Conservation (phyloP, 2,329 filamentous ascomycete species). For the Xylariaceae sp. region DNA sequence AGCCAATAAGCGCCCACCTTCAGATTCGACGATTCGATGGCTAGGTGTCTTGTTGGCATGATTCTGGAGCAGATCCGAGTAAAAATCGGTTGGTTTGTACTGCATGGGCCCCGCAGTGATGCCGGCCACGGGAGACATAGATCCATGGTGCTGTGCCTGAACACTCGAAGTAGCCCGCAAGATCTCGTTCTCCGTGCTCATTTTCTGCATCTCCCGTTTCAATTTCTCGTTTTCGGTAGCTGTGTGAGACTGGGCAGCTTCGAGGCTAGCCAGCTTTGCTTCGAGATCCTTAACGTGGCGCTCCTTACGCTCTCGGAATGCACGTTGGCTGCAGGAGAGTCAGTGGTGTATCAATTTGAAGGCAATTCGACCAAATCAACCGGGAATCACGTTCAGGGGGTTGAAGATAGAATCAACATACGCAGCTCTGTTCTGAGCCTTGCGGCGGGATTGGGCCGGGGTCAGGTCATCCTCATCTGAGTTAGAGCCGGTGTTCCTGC, state of each 20-base stretch:
- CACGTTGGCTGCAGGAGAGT: conserved; percentile 67
- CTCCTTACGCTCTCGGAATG: conserved; percentile 94
- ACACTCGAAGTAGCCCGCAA: conserved; percentile 69
- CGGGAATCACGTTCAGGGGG: not conserved
- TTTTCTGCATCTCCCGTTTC: conserved; percentile 77
- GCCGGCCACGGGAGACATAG: conserved; percentile 40
- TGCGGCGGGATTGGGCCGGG: conserved; percentile 55
- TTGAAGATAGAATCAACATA: conserved; percentile 37
- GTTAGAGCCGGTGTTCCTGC: conserved; percentile 42
- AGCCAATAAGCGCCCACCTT: conserved; percentile 66
- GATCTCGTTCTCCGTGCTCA: conserved; percentile 89
- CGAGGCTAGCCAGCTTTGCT: conserved; percentile 72
- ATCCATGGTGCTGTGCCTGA: conserved; percentile 29
- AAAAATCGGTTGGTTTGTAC: conserved; percentile 71
- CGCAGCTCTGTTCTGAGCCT: conserved; percentile 60
- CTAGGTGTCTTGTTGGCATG: conserved; percentile 60
- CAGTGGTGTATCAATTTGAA: conserved; percentile 2
- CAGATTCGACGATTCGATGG: conserved; percentile 66
- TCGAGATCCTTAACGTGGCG: conserved; percentile 91
- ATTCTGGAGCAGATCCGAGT: conserved; percentile 57
- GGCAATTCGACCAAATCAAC: not conserved
- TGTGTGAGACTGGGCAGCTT: conserved; percentile 68
- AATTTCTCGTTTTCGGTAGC: conserved; percentile 82
- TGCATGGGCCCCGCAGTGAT: conserved; percentile 63
- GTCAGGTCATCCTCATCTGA: conserved; percentile 55